These are phyloP conservation scores for Rhizopus stolonifer DNA, from an alignment of 371 early-diverging fungal species.

Conservation along the genomic window DNA sequence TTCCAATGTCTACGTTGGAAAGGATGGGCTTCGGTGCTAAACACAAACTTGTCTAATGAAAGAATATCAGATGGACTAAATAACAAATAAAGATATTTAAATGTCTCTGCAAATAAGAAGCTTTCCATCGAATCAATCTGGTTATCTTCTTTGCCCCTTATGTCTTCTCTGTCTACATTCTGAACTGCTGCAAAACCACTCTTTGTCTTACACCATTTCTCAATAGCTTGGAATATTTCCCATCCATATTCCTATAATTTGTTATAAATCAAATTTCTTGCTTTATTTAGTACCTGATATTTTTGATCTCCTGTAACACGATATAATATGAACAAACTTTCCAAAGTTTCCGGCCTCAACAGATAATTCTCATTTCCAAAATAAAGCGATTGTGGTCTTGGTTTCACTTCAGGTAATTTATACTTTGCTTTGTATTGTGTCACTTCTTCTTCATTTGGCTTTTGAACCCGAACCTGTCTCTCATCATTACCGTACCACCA, in stretches of 20 bases:
- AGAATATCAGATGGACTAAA: constrained; percentile 62
- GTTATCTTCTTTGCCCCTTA: constrained; percentile 12
- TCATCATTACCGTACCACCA: constrained; percentile 35
- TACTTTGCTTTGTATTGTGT: constrained; percentile 15
- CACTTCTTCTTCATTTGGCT: neutral
- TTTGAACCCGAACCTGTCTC: neutral
- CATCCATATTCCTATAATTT: constrained; percentile 61
- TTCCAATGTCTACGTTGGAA: constrained; percentile 29
- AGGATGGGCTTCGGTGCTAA: constrained; percentile 76
- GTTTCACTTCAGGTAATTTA: constrained; percentile 5
- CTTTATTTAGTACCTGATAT: constrained; percentile 66
- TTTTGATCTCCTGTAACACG: constrained; percentile 72
- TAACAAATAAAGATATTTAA: constrained; percentile 85
- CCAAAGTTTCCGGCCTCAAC: constrained; percentile 67
- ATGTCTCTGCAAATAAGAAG: constrained; percentile 85
- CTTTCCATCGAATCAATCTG: constrained; percentile 54
- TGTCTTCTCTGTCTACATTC: constrained; percentile 52
- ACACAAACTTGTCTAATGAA: constrained; percentile 70
- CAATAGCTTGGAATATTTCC: constrained; percentile 69
- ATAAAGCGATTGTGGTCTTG: constrained; percentile 16
- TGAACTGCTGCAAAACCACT: constrained; percentile 65
- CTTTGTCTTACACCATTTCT: constrained; percentile 59
- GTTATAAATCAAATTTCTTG: too few species aligned
- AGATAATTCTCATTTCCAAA: constrained; percentile 20
- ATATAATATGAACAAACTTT: constrained; percentile 73